These are phyloP conservation scores for Alnus rubra DNA, from an alignment of 306 rosid species.

Conservation along the genomic window DNA sequence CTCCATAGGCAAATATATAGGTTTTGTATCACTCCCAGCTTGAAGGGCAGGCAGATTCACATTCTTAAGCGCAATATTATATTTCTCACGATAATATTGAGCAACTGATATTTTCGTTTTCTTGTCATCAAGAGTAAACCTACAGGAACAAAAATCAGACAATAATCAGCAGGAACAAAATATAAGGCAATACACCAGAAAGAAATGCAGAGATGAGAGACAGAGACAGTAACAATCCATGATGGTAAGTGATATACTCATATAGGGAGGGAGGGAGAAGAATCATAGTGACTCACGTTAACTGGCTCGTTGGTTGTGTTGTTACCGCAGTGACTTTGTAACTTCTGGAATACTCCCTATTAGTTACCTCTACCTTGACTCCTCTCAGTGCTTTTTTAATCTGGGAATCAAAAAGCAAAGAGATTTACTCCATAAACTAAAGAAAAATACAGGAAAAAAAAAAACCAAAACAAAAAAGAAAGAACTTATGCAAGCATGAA, in stretches of 20 bases:
- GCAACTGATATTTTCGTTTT: slow-evolving; percentile 23
- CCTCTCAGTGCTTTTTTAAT: slow-evolving; percentile 52
- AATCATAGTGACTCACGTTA: slow-evolving; percentile 47
- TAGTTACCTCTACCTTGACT: slow-evolving; percentile 37
- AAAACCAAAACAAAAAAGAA: neutral
- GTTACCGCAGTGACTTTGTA: slow-evolving; percentile 53
- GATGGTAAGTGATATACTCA: no score
- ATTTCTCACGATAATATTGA: slow-evolving; percentile 53
- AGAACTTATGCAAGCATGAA: neutral
- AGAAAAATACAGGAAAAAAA: neutral
- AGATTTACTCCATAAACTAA: neutral
- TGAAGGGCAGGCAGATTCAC: slow-evolving; percentile 62
- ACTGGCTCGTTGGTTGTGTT: slow-evolving; percentile 33
- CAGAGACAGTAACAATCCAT: neutral
- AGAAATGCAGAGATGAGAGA: neutral
- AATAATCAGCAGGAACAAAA: neutral
- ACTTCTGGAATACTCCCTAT: slow-evolving; percentile 14
- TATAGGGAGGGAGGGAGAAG: neutral
- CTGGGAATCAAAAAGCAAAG: slow-evolving; percentile 31
- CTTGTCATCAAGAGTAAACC: slow-evolving; percentile 65
- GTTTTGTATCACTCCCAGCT: slow-evolving; percentile 42
- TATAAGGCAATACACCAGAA: neutral
- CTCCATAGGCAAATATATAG: slow-evolving; percentile 54
- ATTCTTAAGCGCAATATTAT: slow-evolving; percentile 19
- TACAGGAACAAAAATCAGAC: slow-evolving; percentile 17